Evolutionary conservation across 108 stramenopile species (phyloP), one percentile per base, ranked within the genome.

Genomic region (Epipyxis sp.): DNA sequence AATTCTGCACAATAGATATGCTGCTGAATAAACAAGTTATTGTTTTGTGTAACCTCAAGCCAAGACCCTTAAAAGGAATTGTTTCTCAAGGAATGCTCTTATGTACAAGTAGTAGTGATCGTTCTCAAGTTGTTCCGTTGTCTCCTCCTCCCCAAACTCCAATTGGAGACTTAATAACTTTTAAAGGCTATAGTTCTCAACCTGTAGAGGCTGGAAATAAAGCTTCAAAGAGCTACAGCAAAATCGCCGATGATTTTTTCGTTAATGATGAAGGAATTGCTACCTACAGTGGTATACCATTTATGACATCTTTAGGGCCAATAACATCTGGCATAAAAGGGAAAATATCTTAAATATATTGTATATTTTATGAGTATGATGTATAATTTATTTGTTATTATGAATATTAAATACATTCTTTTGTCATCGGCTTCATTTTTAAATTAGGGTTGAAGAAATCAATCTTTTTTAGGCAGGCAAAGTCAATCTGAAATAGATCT

Each of bases 1-100:
- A 77, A 41, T 86, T 81, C 69, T 82, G 81, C 41, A 39, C 42
- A 1, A 78, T 78, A 57, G 81, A 81, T 0, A 57, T 84, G 32
- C 67, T 86, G 0, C 41, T 86, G 59, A 78, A 78, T 42, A 43
- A 68, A 40, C 79, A 84, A 1, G 85, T 86, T 16, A 69, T 85
- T 40, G 82, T 85, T 1, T 80, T 85, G 1, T 80, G 79, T 62
- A 85, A 85, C 81, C 80, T 85, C 1, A 85, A 85, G 80, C 85
- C 85, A 44, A 62, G 83, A 58, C 61, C 39, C 43, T 77, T 85
- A 77, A 78, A 78, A 27, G 81, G 85, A 16, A 82, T 85, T 25
- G 40, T 32, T 42, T 85, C 84, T 27, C 82, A 83, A 0, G 85
- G 85, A 71, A 86, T 86, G 85, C 42, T 86, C 39, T 83, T 86